Evolutionary conservation across 352 stramenopile species (phyloP).

Genomic region (Peronospora farinosa): DNA sequence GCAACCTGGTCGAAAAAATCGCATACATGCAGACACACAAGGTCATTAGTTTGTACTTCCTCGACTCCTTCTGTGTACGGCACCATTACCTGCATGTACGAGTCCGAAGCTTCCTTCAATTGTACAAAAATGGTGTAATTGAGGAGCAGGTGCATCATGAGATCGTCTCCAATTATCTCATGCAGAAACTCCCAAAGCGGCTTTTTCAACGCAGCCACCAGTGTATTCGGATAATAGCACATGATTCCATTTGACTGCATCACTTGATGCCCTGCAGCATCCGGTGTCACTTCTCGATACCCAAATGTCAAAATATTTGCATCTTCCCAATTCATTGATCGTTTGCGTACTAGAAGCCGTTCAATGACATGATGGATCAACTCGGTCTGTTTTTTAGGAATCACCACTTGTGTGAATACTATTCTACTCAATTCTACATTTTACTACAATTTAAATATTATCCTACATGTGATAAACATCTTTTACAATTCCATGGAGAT

Average conservation of each 20-base stretch:
- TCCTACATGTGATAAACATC: constrained; percentile 30
- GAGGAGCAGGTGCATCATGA: constrained; percentile 58
- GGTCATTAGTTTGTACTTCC: neutral
- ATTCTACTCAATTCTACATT: neutral
- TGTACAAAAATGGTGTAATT: constrained; percentile 56
- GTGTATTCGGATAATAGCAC: constrained; percentile 70
- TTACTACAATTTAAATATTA: neutral
- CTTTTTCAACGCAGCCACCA: constrained; percentile 58
- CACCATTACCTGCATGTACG: constrained; percentile 50
- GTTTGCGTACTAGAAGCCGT: constrained; percentile 38
- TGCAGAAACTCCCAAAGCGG: constrained; percentile 47
- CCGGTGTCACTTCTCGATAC: constrained; percentile 47
- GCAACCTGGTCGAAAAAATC: constrained; percentile 41
- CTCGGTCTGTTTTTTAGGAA: constrained; percentile 25
- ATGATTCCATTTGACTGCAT: constrained; percentile 54
- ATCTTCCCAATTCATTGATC: constrained; percentile 33
- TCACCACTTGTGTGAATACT: neutral
- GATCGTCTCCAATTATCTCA: constrained; percentile 50
- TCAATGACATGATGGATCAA: constrained; percentile 48
- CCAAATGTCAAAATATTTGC: constrained; percentile 64
- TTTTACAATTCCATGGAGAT: constrained; percentile 30
- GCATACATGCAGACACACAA: neutral
- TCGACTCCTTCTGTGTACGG: neutral
- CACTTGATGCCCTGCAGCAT: constrained; percentile 41
- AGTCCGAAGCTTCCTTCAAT: constrained; percentile 21